Conservation (phyloP, 2,329 filamentous ascomycete genomes). For the Talaromyces funiculosus region DNA sequence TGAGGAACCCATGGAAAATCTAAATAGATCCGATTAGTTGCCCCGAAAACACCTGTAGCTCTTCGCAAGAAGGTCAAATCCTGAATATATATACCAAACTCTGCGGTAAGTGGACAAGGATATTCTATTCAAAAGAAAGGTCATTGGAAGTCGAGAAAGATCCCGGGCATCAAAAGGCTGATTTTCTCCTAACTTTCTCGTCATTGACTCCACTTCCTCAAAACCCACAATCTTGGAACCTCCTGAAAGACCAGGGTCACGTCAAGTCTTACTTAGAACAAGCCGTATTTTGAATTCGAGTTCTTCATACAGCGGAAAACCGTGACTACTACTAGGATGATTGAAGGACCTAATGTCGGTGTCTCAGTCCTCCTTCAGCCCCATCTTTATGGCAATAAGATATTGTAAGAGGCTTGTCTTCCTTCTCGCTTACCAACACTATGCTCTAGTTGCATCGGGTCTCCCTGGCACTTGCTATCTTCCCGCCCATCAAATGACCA, state of each 20-base stretch:
- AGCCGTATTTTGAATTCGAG: neutral
- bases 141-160: neutral
- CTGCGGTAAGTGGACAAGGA: neutral
- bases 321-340: neutral
- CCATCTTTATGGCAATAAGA: neutral
- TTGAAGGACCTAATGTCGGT: neutral
- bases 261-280: neutral
- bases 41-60: neutral
- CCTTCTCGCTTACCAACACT: neutral
- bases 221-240: neutral
- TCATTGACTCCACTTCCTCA: neutral
- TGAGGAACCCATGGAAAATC: neutral
- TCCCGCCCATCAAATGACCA: neutral
- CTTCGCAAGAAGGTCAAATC: neutral
- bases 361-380: neutral
- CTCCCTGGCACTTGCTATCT: neutral
- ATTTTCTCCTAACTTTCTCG: neutral
- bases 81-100: neutral
- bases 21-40: neutral
- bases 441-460: neutral
- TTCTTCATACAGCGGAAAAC: neutral
- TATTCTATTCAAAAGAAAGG: neutral
- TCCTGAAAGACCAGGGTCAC: neutral
- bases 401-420: neutral
- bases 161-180: neutral